phyloP scores from a whole-genome alignment of 306 rosid genomes.

The Corylus americana region DNA sequence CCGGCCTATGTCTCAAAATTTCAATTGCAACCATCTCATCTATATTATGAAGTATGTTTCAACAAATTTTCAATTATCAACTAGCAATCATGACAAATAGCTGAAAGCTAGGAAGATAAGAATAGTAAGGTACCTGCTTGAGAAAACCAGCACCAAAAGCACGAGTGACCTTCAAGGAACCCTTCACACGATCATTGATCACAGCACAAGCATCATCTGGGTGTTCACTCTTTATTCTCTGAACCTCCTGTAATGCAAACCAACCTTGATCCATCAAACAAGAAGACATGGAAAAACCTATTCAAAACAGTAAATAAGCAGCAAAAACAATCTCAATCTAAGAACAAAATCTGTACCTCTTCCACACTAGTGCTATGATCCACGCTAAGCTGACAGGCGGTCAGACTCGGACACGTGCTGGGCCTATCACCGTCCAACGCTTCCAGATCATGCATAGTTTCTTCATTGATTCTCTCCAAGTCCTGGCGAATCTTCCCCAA shows the following conservation, averaged over 20 bases:
- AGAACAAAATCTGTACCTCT: constrained; percentile 48
- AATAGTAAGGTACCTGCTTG: constrained; percentile 66
- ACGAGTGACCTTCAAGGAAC: constrained; percentile 91
- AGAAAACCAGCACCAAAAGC: constrained; percentile 98
- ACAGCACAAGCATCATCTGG: constrained; percentile 83
- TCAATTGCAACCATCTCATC: neutral
- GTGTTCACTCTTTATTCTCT: constrained; percentile 74
- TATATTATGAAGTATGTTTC: neutral
- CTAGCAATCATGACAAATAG: neutral
- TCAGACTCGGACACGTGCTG: constrained; percentile 49
- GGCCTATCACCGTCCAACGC: constrained; percentile 59
- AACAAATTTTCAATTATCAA: neutral
- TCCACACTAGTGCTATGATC: constrained; percentile 85
- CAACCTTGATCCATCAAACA: constrained; percentile 19
- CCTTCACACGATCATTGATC: constrained; percentile 90
- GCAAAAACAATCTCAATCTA: neutral
- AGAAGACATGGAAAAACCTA: constrained; percentile 7
- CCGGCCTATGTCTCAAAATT: neutral
- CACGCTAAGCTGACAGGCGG: constrained; percentile 73
- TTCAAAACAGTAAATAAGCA: constrained; percentile 11
- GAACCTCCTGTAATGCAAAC: constrained; percentile 66
- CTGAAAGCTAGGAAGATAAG: constrained; percentile 12
- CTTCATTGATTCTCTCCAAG: constrained; percentile 93
- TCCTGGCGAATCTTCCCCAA: constrained; percentile 80
- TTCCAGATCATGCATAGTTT: constrained; percentile 88